phyloP scores from a whole-genome alignment of 371 early-diverging fungal species.

The Haplosporangium sp. region DNA sequence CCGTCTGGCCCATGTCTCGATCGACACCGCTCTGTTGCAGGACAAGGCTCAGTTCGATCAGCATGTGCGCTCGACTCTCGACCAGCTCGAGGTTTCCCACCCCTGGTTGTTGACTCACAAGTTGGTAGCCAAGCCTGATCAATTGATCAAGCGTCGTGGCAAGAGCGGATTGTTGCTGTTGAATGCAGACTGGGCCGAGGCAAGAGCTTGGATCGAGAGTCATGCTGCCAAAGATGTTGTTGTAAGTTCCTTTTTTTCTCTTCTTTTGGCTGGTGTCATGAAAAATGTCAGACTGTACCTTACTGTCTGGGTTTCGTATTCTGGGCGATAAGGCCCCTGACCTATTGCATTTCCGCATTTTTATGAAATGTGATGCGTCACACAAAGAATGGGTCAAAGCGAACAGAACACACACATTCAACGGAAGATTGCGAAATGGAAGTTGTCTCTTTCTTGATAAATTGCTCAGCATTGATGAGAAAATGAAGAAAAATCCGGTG shows the following conservation, averaged over 20 bases:
- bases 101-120: conserved; percentile 76
- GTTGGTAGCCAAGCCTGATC: conserved; percentile 97
- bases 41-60: conserved; percentile 59
- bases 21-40: conserved; percentile 72
- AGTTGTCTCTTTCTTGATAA: too few relatives aligned
- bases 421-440: too few relatives aligned
- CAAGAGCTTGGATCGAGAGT: conserved; percentile 90
- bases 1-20: conserved; percentile 82
- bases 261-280: too few relatives aligned
- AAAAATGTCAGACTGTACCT: too few relatives aligned
- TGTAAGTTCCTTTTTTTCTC: conserved; percentile 58
- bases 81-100: conserved; percentile 75
- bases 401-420: too few relatives aligned
- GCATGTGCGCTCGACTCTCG: conserved; percentile 73
- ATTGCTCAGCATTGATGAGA: too few relatives aligned
- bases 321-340: too few relatives aligned
- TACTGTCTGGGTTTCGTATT: too few relatives aligned
- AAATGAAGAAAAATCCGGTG: too few relatives aligned
- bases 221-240: conserved; percentile 88
- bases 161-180: conserved; percentile 94
- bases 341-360: too few relatives aligned
- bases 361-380: too few relatives aligned
- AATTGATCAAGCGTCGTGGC: conserved; percentile 97
- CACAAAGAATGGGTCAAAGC: too few relatives aligned
- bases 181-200: conserved; percentile 89